Evolutionary conservation across 768 basidiomycete species (phyloP).

Genomic region (Phallus indusiatus): DNA sequence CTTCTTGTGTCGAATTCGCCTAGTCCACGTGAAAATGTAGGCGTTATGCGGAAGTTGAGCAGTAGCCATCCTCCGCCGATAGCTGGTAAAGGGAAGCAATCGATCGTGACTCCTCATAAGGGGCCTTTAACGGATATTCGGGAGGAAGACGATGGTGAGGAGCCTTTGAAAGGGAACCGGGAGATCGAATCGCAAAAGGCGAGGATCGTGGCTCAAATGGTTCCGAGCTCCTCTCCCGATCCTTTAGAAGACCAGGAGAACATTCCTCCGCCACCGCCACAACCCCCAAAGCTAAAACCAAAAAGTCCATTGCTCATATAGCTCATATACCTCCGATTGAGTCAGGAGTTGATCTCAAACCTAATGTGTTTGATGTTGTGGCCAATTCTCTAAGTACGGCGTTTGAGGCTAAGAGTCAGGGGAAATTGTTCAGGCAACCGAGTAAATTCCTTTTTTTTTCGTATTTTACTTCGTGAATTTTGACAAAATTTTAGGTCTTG

Average conservation of each 20-base stretch:
- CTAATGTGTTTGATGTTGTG: conserved; percentile 61
- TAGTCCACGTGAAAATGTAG: conserved; percentile 11
- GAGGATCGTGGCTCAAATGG: conserved; percentile 91
- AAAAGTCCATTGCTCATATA: conserved; percentile 22
- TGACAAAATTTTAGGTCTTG: conserved; percentile 20
- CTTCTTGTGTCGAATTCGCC: conserved; percentile 46
- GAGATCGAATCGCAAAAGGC: conserved; percentile 89
- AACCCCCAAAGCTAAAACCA: conserved; percentile 15
- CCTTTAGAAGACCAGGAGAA: conserved; percentile 28
- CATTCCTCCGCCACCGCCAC: conserved; percentile 18
- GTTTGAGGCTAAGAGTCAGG: conserved; percentile 57
- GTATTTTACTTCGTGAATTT: not conserved
- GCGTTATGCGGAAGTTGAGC: conserved; percentile 9
- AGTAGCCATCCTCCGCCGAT: conserved; percentile 20
- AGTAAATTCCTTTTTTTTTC: conserved; percentile 20
- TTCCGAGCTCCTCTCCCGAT: conserved; percentile 34
- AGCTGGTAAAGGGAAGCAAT: conserved; percentile 2
- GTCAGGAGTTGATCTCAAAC: conserved; percentile 19
- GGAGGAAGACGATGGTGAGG: conserved; percentile 33
- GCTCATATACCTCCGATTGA: conserved; percentile 19
- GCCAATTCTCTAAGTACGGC: conserved; percentile 43
- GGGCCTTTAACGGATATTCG: conserved; percentile 34
- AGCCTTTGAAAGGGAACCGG: conserved; percentile 28
- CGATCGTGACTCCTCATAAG: conserved; percentile 7
- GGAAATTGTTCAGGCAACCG: conserved; percentile 60